Conservation (phyloP, 2,329 filamentous ascomycete species). For the Botrytis fragariae region DNA sequence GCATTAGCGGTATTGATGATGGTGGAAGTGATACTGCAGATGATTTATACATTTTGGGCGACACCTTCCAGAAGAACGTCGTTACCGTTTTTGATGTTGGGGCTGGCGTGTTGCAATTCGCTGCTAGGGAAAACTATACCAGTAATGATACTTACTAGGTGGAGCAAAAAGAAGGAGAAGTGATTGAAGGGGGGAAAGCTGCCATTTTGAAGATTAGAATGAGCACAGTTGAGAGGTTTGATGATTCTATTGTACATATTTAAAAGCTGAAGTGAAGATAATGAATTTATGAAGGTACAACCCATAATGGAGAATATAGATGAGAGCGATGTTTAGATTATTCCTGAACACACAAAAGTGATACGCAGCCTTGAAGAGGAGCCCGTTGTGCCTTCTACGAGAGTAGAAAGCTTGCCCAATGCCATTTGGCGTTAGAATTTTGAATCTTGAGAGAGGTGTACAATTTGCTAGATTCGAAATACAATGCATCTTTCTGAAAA, state of each 20-base stretch:
- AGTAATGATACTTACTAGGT: constrained; percentile 19
- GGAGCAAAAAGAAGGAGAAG: background rate
- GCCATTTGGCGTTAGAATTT: background rate
- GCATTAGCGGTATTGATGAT: constrained; percentile 39
- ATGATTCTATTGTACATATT: background rate
- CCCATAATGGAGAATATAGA: background rate
- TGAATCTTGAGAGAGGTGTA: background rate
- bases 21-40: constrained; percentile 35
- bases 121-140: constrained; percentile 35
- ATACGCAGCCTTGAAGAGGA: background rate
- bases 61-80: constrained; percentile 50
- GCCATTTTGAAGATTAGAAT: background rate
- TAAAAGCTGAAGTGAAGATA: background rate
- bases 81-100: constrained; percentile 51
- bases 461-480: background rate
- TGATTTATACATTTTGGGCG: constrained; percentile 44
- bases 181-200: background rate
- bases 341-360: background rate
- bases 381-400: background rate
- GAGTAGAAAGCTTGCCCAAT: background rate
- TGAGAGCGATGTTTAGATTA: background rate
- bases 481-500: background rate
- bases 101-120: constrained; percentile 47
- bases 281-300: background rate
- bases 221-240: background rate